phyloP scores from a whole-genome alignment of 1,139 yeast species.

The Scheffersomyces quercinus region DNA sequence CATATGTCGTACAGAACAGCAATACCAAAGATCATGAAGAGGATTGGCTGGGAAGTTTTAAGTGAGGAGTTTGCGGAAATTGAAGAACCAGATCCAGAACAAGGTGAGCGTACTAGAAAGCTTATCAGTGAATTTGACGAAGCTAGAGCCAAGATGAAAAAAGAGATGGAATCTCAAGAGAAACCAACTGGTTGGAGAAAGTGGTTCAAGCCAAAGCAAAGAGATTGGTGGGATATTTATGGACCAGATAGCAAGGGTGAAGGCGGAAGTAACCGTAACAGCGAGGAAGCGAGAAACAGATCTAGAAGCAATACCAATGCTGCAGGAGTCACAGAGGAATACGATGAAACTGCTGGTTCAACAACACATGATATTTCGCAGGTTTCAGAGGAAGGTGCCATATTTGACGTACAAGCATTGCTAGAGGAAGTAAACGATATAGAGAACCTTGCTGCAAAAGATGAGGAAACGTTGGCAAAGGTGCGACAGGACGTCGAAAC shows the following conservation, averaged over 20 bases:
- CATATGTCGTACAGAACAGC: conserved; percentile 96
- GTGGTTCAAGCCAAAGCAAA: conserved; percentile 76
- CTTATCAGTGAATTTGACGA: conserved; percentile 82
- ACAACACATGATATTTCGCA: not conserved
- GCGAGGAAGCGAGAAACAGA: not conserved
- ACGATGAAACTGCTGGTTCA: conserved; percentile 3
- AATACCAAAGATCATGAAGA: conserved; percentile 75
- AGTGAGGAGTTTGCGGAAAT: conserved; percentile 93
- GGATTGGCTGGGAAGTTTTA: conserved; percentile 76
- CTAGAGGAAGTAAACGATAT: conserved; percentile 47
- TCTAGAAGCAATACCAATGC: conserved; percentile 3
- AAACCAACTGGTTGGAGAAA: conserved; percentile 46
- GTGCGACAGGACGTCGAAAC: conserved; percentile 18
- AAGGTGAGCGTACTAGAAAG: conserved; percentile 77
- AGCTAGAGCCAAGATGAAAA: conserved; percentile 62
- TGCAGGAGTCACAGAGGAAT: conserved; percentile 1
- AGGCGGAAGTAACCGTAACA: not conserved
- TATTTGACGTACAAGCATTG: conserved; percentile 51
- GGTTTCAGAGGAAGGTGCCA: conserved; percentile 12
- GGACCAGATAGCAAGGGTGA: conserved; percentile 17
- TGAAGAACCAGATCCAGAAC: conserved; percentile 94
- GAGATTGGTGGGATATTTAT: conserved; percentile 86
- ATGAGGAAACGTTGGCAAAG: conserved; percentile 14
- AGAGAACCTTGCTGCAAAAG: conserved; percentile 28
- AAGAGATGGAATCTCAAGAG: conserved; percentile 19